Evolutionary conservation across 768 basidiomycete species (phyloP).

Genomic region (Agaricus sinodeliciosus): DNA sequence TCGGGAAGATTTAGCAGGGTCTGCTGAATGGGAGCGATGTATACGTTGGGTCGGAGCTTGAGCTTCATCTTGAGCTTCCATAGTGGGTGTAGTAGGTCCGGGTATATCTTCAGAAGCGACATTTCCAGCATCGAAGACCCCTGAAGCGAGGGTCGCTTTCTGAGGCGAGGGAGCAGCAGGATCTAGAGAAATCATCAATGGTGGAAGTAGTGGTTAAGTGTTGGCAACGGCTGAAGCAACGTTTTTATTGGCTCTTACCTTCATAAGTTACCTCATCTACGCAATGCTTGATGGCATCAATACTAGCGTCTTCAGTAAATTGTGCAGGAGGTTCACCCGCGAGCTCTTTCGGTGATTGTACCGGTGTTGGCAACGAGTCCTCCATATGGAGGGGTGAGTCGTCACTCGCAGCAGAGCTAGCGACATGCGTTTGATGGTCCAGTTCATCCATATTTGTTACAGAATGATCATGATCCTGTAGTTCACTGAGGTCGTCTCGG

Average conservation of each 20-base stretch:
- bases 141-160: constrained; percentile 11
- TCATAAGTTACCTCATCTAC: constrained; percentile 24
- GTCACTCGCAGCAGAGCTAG: neutral
- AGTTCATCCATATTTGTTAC: constrained; percentile 9
- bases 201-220: neutral
- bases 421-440: neutral
- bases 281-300: constrained; percentile 7
- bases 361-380: constrained; percentile 12
- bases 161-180: constrained; percentile 7
- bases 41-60: constrained; percentile 32
- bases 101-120: constrained; percentile 8
- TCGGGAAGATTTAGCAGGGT: constrained; percentile 58
- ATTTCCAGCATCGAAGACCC: constrained; percentile 10
- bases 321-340: neutral
- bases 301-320: constrained; percentile 7
- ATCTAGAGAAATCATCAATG: neutral
- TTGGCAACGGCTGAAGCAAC: neutral
- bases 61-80: constrained; percentile 11
- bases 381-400: neutral
- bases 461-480: constrained; percentile 19
- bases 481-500: constrained; percentile 15
- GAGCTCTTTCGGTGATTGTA: constrained; percentile 8
- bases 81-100: constrained; percentile 5
- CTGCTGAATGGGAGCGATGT: constrained; percentile 76
- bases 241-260: constrained; percentile 12